phyloP scores from a whole-genome alignment of 768 basidiomycete genomes.

The Lactarius hatsudake region DNA sequence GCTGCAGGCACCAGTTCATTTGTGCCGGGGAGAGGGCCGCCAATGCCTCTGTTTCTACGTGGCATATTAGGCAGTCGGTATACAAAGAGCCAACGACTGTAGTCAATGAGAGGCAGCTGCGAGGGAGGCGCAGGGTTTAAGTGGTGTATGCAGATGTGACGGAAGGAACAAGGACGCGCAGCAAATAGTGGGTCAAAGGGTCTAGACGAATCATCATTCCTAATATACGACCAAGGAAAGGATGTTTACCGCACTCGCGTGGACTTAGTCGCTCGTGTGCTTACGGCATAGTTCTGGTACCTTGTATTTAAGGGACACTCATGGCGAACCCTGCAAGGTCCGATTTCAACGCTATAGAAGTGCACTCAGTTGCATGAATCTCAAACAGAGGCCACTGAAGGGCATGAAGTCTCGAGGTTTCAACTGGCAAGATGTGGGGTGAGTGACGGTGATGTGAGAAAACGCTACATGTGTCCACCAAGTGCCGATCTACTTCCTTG shows the following conservation, averaged over 20 bases:
- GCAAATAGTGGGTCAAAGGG: not conserved
- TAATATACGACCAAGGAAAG: not conserved
- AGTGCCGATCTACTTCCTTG: not conserved
- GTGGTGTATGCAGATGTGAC: not conserved
- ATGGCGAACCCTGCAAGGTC: not conserved
- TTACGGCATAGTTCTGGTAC: not conserved
- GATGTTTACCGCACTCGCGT: not conserved
- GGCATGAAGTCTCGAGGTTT: not conserved
- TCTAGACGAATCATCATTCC: not conserved
- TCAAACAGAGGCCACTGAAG: not conserved
- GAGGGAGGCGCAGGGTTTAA: not conserved
- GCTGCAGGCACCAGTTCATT: slow-evolving; percentile 1
- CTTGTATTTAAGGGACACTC: not conserved
- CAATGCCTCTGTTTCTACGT: slow-evolving; percentile 1
- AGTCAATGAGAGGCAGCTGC: not conserved
- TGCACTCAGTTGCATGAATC: not conserved
- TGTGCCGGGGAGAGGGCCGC: not conserved
- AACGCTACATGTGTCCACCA: not conserved
- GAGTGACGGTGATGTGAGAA: not conserved
- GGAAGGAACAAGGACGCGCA: not conserved
- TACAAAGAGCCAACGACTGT: too few species aligned
- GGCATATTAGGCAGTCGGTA: not conserved
- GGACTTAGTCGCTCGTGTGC: not conserved
- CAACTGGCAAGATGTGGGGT: not conserved
- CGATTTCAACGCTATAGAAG: not conserved